Evolutionary conservation across 495 filamentous ascomycete genomes (phyloP).

Genomic region (Neurospora cerealis): DNA sequence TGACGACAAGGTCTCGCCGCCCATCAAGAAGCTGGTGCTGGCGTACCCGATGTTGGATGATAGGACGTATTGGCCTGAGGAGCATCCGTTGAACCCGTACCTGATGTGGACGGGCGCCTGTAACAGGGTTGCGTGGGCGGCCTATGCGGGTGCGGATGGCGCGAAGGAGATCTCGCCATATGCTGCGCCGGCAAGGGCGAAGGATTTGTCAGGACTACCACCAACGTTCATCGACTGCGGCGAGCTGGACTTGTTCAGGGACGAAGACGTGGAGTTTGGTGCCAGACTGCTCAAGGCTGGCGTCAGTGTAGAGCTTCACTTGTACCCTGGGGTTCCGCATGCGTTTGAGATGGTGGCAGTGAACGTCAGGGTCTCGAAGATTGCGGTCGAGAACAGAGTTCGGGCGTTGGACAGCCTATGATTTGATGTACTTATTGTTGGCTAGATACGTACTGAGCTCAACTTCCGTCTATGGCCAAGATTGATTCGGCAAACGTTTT

Average conservation of each 20-base stretch:
- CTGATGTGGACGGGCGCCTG: slow-evolving; percentile 25
- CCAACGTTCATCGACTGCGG: slow-evolving; percentile 29
- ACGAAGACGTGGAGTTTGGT: slow-evolving; percentile 34
- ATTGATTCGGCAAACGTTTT: slow-evolving; percentile 10
- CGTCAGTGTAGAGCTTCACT: slow-evolving; percentile 37
- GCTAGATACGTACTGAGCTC: neutral
- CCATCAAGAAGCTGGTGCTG: slow-evolving; percentile 23
- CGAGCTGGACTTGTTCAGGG: slow-evolving; percentile 31
- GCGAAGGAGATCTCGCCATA: slow-evolving; percentile 24
- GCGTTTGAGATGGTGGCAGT: slow-evolving; percentile 27
- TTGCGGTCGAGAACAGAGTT: slow-evolving; percentile 9
- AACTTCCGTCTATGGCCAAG: neutral
- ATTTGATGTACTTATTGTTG: neutral
- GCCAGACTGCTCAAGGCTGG: slow-evolving; percentile 23
- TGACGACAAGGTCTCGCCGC: slow-evolving; percentile 17
- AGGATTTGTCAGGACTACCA: slow-evolving; percentile 25
- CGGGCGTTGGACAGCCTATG: slow-evolving; percentile 9
- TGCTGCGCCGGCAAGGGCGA: slow-evolving; percentile 24
- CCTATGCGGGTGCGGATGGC: slow-evolving; percentile 16
- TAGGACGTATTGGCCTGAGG: slow-evolving; percentile 12
- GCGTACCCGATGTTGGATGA: slow-evolving; percentile 37
- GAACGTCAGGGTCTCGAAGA: slow-evolving; percentile 1
- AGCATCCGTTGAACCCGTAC: slow-evolving; percentile 15
- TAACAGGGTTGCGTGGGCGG: slow-evolving; percentile 26
- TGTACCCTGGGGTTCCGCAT: slow-evolving; percentile 41